phyloP scores from a whole-genome alignment of 2,329 filamentous ascomycete species.

The Pseudofabraea citricarpa region DNA sequence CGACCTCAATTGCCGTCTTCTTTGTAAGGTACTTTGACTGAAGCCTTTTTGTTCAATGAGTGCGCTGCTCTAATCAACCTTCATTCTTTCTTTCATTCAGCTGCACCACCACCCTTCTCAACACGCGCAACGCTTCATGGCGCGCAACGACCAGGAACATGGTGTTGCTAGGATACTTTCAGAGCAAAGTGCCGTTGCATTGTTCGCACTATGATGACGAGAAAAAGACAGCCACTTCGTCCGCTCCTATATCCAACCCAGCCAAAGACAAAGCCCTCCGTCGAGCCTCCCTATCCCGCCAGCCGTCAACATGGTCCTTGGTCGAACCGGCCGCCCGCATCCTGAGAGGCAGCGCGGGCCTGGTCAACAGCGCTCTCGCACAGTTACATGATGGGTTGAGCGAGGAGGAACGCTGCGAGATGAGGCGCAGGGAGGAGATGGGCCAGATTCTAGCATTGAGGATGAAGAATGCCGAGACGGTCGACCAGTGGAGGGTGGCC shows the following conservation, averaged over 20 bases:
- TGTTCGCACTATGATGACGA: slow-evolving; percentile 6
- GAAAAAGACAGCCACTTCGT: not conserved
- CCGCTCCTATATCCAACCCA: not conserved
- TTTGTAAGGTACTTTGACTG: too few relatives aligned
- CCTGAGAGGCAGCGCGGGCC: slow-evolving; percentile 16
- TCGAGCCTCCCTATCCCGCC: slow-evolving; percentile 9
- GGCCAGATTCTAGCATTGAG: slow-evolving; percentile 59
- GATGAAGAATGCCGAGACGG: slow-evolving; percentile 63
- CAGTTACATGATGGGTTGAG: slow-evolving; percentile 23
- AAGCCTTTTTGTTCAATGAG: too few relatives aligned
- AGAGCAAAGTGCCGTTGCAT: not conserved
- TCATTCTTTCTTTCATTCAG: too few relatives aligned
- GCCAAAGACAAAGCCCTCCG: not conserved
- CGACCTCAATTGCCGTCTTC: too few relatives aligned
- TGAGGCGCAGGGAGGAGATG: slow-evolving; percentile 46
- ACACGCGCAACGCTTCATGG: slow-evolving; percentile 12
- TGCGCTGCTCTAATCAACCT: too few relatives aligned
- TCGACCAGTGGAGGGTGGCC: slow-evolving; percentile 69
- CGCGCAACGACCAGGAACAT: slow-evolving; percentile 15
- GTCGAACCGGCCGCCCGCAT: slow-evolving; percentile 20
- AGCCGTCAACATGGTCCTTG: slow-evolving; percentile 13
- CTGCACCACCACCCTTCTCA: slow-evolving; percentile 6
- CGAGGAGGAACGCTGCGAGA: slow-evolving; percentile 42
- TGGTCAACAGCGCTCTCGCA: slow-evolving; percentile 22
- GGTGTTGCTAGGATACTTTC: slow-evolving; percentile 21